These are phyloP conservation scores for Tulasnella sp. DNA, from an alignment of 768 basidiomycete species.

Conservation along the genomic window DNA sequence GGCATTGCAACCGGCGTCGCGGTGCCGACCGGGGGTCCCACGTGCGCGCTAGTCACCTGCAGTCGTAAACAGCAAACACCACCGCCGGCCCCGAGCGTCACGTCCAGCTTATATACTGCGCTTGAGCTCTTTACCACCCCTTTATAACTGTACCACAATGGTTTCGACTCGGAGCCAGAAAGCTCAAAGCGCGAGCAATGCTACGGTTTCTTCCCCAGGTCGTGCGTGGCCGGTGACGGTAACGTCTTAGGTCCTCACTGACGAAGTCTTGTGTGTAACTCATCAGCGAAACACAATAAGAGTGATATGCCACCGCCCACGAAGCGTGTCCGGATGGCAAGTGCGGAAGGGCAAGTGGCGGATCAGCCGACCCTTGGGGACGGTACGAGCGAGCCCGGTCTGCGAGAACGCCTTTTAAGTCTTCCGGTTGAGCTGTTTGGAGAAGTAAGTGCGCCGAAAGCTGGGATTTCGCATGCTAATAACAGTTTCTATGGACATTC, in stretches of 20 bases:
- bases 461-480: neutral
- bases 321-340: neutral
- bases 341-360: neutral
- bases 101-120: neutral
- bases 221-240: neutral
- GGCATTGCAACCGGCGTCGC: neutral
- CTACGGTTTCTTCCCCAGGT: neutral
- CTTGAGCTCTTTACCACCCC: neutral
- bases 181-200: neutral
- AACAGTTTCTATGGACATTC: neutral
- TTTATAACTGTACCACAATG: neutral
- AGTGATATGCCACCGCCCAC: neutral
- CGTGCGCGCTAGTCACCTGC: neutral
- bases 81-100: neutral
- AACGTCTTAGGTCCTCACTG: neutral
- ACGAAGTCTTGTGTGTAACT: neutral
- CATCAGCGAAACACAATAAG: neutral
- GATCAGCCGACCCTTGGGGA: neutral
- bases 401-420: neutral
- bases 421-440: neutral
- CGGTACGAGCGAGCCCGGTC: neutral
- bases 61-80: neutral
- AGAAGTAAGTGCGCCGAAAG: neutral
- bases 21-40: neutral
- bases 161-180: neutral